phyloP scores from a whole-genome alignment of 179 eudicot genomes.

The Vitellaria paradoxa region DNA sequence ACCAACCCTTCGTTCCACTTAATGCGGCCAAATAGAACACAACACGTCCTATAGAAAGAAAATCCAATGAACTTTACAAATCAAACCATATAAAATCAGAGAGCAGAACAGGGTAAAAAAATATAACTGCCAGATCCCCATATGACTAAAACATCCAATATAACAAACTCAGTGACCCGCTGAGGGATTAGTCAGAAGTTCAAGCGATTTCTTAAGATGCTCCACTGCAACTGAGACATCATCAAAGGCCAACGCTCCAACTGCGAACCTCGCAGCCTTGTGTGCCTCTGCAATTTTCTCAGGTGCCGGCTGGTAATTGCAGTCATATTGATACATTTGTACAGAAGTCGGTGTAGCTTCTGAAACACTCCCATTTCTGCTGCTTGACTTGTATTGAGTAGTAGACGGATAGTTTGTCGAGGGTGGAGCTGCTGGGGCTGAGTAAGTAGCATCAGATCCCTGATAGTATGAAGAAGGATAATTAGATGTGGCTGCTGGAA shows the following conservation, averaged over 20 bases:
- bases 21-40: background rate
- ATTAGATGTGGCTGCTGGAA: constrained; percentile 68
- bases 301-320: constrained; percentile 69
- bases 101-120: background rate
- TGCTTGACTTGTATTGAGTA: constrained; percentile 39
- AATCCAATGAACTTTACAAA: constrained; percentile 16
- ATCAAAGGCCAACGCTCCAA: constrained; percentile 91
- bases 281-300: constrained; percentile 89
- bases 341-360: constrained; percentile 33
- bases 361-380: constrained; percentile 39
- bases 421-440: constrained; percentile 41
- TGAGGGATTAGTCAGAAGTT: constrained; percentile 75
- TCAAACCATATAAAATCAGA: constrained; percentile 9
- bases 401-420: constrained; percentile 38
- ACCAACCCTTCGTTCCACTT: background rate
- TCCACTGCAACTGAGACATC: constrained; percentile 82
- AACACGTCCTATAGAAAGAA: background rate
- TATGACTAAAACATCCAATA: constrained; percentile 1
- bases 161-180: constrained; percentile 48
- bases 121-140: background rate
- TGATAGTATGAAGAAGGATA: constrained; percentile 56
- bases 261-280: constrained; percentile 89
- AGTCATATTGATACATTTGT: constrained; percentile 54
- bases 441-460: constrained; percentile 60
- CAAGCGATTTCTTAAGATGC: constrained; percentile 77